phyloP scores from a whole-genome alignment of 306 rosid genomes.

The Dalbergia cochinchinensis region DNA sequence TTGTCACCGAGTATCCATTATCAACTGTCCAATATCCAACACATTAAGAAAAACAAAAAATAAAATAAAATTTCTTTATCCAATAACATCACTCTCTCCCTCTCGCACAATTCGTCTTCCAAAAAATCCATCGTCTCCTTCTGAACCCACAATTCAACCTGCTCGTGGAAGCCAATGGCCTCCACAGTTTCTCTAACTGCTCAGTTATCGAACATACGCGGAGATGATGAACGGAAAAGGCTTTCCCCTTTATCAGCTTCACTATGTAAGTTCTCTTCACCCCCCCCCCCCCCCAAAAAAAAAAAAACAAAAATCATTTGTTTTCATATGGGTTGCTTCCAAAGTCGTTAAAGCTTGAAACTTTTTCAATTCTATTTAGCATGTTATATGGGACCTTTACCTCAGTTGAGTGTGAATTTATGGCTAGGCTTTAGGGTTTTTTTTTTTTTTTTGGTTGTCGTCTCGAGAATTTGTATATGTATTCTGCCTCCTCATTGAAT shows the following conservation, averaged over 20 bases:
- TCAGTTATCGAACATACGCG: conserved; percentile 55
- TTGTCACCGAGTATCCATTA: background rate
- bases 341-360: background rate
- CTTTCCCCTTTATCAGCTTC: conserved; percentile 49
- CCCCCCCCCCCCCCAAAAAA: background rate
- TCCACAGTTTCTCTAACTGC: conserved; percentile 62
- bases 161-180: conserved; percentile 56
- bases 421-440: conserved; percentile 21
- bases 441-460: too few species aligned
- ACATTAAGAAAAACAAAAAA: background rate
- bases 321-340: conserved; percentile 43
- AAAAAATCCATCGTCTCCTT: background rate
- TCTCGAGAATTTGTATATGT: background rate
- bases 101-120: background rate
- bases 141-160: background rate
- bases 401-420: too few species aligned
- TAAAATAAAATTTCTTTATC: conserved; percentile 10
- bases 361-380: conserved; percentile 20
- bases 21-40: background rate
- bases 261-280: conserved; percentile 46
- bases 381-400: background rate
- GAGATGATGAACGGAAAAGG: conserved; percentile 53
- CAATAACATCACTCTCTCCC: background rate
- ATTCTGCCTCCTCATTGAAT: background rate
- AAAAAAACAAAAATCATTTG: background rate